Evolutionary conservation across 306 rosid genomes (phyloP), one percentile per base, ranked within the genome.

Genomic region (Pueraria montana): DNA sequence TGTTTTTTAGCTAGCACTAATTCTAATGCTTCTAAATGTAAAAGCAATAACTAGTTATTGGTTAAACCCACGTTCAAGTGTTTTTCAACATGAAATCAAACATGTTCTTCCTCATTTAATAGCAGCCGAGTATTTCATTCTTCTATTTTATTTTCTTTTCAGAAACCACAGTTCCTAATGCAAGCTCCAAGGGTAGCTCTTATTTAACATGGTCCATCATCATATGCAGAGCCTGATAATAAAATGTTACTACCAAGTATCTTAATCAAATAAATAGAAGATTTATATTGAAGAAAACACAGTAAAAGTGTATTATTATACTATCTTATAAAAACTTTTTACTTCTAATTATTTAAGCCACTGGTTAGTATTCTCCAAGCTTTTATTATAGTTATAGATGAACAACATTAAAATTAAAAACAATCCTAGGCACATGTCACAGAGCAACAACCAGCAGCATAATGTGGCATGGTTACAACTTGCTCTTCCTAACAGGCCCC

Each of bases 401-500:
- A 42, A 23, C 52, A 68, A 21, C 3, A 68, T 2, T 20, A 40
- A 68, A 10, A 68, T 2, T 20, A 40, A 68, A 10, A 68, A 6
- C 32, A 40, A 68, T 21, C 53, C 5, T 68, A 38, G 72, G 18
- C 74, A 42, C 5, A 68, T 2, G 49, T 36, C 14, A 34, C 27
- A 11, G 17, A 65, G 48, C 27, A 34, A 66, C 17, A 66, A 66
- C 3, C 27, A 66, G 8, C 14, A 38, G 17, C 52, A 38, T 20
- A 11, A 42, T 2, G 24, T 68, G 6, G 12, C n/a, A 69, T 42
- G 27, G 55, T 45, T 69, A 69, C 38, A 69, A 69, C 75, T 23
- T 69, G 75, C 56, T 69, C 38, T 12, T 45, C 20, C 55, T 43
- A 5, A 23, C 3, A 45, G 75, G 56, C 20, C 75, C 75, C 75